Percentiles rank a stretch among this genome's conserved stretches.
Conservation (phyloP, 768 basidiomycete species). For the Rhodotorula diobovata region DNA sequence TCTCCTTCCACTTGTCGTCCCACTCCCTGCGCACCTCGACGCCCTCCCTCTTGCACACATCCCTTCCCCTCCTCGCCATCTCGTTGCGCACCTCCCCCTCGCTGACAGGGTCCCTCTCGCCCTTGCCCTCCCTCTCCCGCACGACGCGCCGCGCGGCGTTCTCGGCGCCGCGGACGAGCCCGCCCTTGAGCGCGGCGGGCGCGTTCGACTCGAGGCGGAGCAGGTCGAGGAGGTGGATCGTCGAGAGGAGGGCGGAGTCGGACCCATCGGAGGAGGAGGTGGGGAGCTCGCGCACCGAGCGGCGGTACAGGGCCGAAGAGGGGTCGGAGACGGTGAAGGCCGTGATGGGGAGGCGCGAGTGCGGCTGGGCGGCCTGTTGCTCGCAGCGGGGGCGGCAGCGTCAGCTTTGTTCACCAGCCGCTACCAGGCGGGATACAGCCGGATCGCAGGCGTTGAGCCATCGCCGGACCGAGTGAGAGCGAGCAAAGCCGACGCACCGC, state of each 20-base stretch:
- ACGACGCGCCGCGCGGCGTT: background rate
- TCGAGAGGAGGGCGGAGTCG: constrained; percentile 5
- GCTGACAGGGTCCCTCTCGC: background rate
- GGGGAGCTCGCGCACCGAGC: background rate
- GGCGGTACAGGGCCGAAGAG: background rate
- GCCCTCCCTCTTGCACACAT: background rate
- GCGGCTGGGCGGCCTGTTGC: constrained; percentile 18
- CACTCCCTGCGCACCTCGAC: constrained; percentile 21
- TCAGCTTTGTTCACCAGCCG: too few species aligned
- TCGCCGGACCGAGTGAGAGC: background rate
- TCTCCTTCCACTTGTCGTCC: constrained; percentile 3
- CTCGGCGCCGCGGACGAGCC: background rate
- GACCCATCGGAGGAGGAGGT: background rate
- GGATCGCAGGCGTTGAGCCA: too few species aligned
- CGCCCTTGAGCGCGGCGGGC: background rate
- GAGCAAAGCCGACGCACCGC: constrained; percentile 1
- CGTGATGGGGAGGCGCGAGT: constrained; percentile 15
- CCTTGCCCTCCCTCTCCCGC: background rate
- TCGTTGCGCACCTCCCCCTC: background rate
- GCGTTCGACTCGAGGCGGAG: constrained; percentile 7
- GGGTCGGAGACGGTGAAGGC: background rate
- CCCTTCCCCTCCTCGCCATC: constrained; percentile 8
- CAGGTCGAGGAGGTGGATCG: constrained; percentile 10
- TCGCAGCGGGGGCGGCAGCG: background rate
- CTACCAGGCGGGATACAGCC: too few species aligned